A percentile compares a stretch with the other conserved stretches of the same genome.
These are phyloP conservation scores for Juncus inflexus DNA, from an alignment of 176 grass and related monocot genomes.

Conservation along the genomic window DNA sequence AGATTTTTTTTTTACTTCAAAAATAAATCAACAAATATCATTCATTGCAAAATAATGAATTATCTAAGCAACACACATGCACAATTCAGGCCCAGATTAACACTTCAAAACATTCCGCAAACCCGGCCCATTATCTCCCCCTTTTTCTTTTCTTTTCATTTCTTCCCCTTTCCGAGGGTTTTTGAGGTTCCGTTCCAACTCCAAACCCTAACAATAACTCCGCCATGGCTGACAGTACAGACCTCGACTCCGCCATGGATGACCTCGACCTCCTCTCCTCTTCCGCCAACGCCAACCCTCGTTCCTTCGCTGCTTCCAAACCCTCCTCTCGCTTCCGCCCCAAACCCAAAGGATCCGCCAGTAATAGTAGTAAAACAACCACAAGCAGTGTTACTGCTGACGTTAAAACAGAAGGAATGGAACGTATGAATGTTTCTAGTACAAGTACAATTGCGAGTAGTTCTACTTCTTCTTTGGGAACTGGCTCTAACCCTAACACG, in stretches of 20 bases:
- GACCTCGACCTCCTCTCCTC: constrained; percentile 32
- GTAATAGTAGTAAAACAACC: no score
- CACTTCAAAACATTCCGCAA: constrained; percentile 21
- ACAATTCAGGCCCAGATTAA: background rate
- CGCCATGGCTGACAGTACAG: constrained; percentile 28
- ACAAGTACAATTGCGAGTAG: background rate
- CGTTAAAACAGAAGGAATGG: constrained; percentile 3
- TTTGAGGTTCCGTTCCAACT: background rate
- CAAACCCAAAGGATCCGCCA: constrained; percentile 44
- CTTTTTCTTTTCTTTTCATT: background rate
- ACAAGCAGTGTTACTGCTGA: constrained; percentile 5
- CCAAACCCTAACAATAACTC: constrained; percentile 27
- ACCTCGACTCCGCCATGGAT: constrained; percentile 44
- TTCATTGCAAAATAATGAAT: no score
- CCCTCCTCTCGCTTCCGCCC: constrained; percentile 45
- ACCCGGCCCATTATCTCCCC: background rate
- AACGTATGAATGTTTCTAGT: background rate
- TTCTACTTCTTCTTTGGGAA: background rate
- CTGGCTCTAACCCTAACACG: background rate
- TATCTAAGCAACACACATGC: no score
- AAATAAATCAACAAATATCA: no score
- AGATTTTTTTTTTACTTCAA: no score
- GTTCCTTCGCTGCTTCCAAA: constrained; percentile 13
- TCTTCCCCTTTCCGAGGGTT: background rate
- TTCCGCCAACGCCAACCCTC: background rate